Evolutionary conservation across 1,284 basidiomycete genomes (phyloP).

Genomic region (Irpex lacteus): DNA sequence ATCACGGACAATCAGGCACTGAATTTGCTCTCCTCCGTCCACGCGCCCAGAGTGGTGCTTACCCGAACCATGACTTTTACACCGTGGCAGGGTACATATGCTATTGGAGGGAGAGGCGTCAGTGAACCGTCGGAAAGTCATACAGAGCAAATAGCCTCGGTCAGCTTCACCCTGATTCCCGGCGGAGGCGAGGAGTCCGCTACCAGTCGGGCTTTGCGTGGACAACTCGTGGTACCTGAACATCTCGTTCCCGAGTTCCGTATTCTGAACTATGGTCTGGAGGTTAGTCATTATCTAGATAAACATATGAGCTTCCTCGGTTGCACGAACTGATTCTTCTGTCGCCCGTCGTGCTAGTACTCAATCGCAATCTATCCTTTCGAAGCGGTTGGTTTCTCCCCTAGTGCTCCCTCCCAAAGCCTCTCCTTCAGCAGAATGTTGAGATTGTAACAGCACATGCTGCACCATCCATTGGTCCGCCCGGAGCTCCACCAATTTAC

Average conservation of each 20-base stretch:
- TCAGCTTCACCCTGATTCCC: slow-evolving; percentile 18
- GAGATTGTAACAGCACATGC: slow-evolving; percentile 21
- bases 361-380: slow-evolving; percentile 15
- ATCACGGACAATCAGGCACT: slow-evolving; percentile 20
- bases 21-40: slow-evolving; percentile 17
- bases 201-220: slow-evolving; percentile 12
- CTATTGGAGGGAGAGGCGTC: slow-evolving; percentile 2
- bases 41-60: slow-evolving; percentile 14
- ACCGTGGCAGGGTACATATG: slow-evolving; percentile 3
- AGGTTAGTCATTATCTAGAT: slow-evolving; percentile 14
- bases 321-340: background rate
- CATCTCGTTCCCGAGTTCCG: slow-evolving; percentile 18
- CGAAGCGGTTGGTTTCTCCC: slow-evolving; percentile 19
- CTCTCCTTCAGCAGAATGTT: slow-evolving; percentile 17
- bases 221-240: slow-evolving; percentile 18
- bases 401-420: slow-evolving; percentile 3
- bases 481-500: slow-evolving; percentile 11
- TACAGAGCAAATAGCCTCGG: slow-evolving; percentile 11
- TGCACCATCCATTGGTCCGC: slow-evolving; percentile 13
- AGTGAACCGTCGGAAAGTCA: slow-evolving; percentile 1
- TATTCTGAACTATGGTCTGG: slow-evolving; percentile 20
- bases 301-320: background rate
- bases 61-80: slow-evolving; percentile 16
- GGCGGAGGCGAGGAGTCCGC: background rate
- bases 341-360: slow-evolving; percentile 15